Evolutionary conservation across 2,329 filamentous ascomycete genomes (phyloP), one percentile per base, ranked within the genome.

Genomic region (Pleoardoris graminearum): DNA sequence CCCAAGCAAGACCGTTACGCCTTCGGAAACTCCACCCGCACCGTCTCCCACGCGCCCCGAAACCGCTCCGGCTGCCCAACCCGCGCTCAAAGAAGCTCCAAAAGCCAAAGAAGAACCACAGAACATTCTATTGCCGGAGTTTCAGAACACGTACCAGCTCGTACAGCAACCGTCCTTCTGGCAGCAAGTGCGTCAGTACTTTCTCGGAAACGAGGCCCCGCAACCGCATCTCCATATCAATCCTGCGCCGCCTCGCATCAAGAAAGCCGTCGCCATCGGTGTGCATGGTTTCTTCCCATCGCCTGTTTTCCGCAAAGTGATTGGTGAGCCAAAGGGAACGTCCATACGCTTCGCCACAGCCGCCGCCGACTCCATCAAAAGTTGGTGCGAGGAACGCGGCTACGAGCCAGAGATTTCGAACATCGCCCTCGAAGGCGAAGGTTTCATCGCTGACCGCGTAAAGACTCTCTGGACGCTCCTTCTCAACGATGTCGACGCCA

Each of bases 231-330:
- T 97, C 4, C 87, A 85, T 60, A 82, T 90, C 27, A 76, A 85
- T 6, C 85, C 85, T 38, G 84, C 89, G 7, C 80, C 84, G 0
- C 88, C 85, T 1, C 88, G 83, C 59, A 85, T 97, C 41, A 90
- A 85, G 66, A 94, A 88, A 60, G 94, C 94, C 11, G 81, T 99
- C 4, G 91, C 92, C 1, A 96, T 99, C 60, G 94, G 94, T 33
- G 85, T 99, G 1, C 94, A 99, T 71, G 94, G 94, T 0, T 88
- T 96, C 54, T 97, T 97, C 60, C 94, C 94, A 1, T 91, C 91
- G 0, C 85, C 88, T 0, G 84, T 95, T 36, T 81, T 99, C 30
- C 87, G 94, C n/a, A 89, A 88, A 17, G 89, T 99, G 61, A 87
- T 97, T 14, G 94, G 94, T 0, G 93, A 96, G 63, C 94, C 94